Evolutionary conservation across 164 flowering plant genomes (phyloP).

Genomic region (Houttuynia cordata): DNA sequence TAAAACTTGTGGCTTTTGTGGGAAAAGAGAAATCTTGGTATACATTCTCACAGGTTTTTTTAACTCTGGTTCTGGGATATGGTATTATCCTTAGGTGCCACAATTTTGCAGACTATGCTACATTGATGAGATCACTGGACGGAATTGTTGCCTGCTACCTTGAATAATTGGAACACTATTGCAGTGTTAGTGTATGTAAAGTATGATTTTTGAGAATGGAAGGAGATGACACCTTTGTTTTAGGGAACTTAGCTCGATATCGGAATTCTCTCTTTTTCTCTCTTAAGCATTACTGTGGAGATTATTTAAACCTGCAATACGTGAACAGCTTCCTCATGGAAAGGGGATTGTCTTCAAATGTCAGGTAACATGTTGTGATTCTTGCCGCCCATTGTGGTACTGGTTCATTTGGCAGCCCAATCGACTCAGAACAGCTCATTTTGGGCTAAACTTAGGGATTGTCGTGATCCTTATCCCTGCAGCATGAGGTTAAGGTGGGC

Average conservation of each 20-base stretch:
- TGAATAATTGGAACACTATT: not conserved
- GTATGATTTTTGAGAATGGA: too few relatives aligned
- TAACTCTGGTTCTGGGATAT: not conserved
- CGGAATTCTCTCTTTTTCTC: not conserved
- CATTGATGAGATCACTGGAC: not conserved
- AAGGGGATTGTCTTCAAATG: not conserved
- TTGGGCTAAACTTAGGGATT: conserved; percentile 28
- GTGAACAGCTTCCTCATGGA: not conserved
- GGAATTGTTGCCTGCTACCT: not conserved
- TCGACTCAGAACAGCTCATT: conserved; percentile 48
- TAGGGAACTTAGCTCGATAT: not conserved
- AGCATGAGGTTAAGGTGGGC: conserved; percentile 74
- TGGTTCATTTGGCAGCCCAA: conserved; percentile 88
- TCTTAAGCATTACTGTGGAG: not conserved
- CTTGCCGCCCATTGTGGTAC: conserved; percentile 69
- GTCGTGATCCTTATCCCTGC: conserved; percentile 91
- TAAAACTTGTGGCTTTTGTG: not conserved
- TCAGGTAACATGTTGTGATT: conserved; percentile 11
- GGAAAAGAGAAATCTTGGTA: not conserved
- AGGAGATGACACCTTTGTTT: not conserved
- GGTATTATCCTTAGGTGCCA: not conserved
- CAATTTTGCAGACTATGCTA: not conserved
- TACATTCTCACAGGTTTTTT: not conserved
- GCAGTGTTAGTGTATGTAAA: not conserved
- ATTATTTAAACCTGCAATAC: not conserved